phyloP scores from a whole-genome alignment of 2,329 filamentous ascomycete genomes.

The Pseudopithomyces maydicus region DNA sequence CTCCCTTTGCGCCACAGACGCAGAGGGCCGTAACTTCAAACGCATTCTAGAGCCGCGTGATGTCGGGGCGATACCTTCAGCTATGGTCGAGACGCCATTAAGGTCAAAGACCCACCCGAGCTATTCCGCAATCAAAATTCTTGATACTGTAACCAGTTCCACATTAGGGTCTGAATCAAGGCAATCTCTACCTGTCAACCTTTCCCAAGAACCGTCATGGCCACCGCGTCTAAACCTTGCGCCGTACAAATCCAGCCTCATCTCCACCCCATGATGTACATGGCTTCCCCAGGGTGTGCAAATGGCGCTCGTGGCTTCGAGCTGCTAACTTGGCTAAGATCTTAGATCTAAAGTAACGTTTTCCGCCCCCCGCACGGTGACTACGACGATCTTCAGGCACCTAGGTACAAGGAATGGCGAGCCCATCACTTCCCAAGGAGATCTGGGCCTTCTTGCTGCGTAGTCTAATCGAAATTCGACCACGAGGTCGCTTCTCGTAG shows the following conservation, averaged over 20 bases:
- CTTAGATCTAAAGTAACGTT: slow-evolving; percentile 9
- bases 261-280: slow-evolving; percentile 13
- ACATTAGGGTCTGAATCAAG: neutral
- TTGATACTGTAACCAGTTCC: neutral
- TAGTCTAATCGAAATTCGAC: neutral
- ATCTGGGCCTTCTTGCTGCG: neutral
- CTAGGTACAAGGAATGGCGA: slow-evolving; percentile 2
- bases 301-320: neutral
- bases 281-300: slow-evolving; percentile 1
- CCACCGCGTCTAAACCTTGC: neutral
- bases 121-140: neutral
- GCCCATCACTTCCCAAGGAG: neutral
- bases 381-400: neutral
- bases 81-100: slow-evolving; percentile 18
- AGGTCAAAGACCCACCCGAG: slow-evolving; percentile 5
- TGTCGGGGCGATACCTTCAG: slow-evolving; percentile 16
- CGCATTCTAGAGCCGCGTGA: slow-evolving; percentile 16
- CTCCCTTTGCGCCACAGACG: slow-evolving; percentile 7
- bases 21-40: slow-evolving; percentile 2
- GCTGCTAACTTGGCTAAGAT: slow-evolving; percentile 6
- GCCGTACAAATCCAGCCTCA: neutral
- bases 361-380: slow-evolving; percentile 11
- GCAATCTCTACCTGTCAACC: slow-evolving; percentile 10
- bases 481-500: slow-evolving; percentile 1
- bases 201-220: slow-evolving; percentile 5